Evolutionary conservation across 2,329 filamentous ascomycete species (phyloP).

Genomic region (Ascochyta fabae): DNA sequence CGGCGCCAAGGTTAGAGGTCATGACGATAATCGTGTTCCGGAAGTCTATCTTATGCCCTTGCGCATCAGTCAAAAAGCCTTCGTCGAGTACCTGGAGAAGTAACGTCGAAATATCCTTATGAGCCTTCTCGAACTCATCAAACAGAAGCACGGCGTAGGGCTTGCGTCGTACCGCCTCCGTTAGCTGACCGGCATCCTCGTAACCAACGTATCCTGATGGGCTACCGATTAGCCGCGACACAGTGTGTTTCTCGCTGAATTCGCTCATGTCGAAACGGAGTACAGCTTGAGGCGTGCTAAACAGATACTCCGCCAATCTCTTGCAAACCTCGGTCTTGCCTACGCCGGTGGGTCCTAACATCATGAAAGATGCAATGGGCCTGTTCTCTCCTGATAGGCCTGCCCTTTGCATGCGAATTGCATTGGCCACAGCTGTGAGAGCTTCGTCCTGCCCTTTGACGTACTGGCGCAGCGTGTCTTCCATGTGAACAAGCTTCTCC

Average conservation of each 20-base stretch:
- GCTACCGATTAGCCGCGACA: constrained; percentile 88
- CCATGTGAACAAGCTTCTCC: constrained; percentile 95
- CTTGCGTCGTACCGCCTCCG: constrained; percentile 91
- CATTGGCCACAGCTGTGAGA: constrained; percentile 86
- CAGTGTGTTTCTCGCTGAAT: constrained; percentile 96
- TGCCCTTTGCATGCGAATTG: constrained; percentile 90
- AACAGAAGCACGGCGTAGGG: constrained; percentile 94
- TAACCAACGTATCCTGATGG: constrained; percentile 91
- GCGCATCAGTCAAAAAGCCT: constrained; percentile 91
- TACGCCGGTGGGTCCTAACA: constrained; percentile 93
- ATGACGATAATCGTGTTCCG: constrained; percentile 95
- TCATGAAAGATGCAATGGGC: constrained; percentile 94
- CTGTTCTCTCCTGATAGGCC: constrained; percentile 90
- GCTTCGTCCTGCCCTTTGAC: constrained; percentile 95
- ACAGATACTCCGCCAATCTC: constrained; percentile 90
- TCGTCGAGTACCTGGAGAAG: constrained; percentile 95
- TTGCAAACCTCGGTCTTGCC: constrained; percentile 98
- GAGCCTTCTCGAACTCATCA: constrained; percentile 97
- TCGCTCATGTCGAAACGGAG: constrained; percentile 97
- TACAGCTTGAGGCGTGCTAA: constrained; percentile 89
- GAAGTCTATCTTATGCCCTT: constrained; percentile 97
- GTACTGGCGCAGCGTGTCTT: constrained; percentile 81
- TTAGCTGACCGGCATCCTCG: constrained; percentile 94
- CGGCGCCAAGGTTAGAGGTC: constrained; percentile 91
- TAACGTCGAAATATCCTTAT: constrained; percentile 90